Percentiles rank a stretch among this genome's conserved stretches.
These are phyloP conservation scores for Dactylorhiza incarnata DNA, from an alignment of 106 monocot species.

Conservation along the genomic window DNA sequence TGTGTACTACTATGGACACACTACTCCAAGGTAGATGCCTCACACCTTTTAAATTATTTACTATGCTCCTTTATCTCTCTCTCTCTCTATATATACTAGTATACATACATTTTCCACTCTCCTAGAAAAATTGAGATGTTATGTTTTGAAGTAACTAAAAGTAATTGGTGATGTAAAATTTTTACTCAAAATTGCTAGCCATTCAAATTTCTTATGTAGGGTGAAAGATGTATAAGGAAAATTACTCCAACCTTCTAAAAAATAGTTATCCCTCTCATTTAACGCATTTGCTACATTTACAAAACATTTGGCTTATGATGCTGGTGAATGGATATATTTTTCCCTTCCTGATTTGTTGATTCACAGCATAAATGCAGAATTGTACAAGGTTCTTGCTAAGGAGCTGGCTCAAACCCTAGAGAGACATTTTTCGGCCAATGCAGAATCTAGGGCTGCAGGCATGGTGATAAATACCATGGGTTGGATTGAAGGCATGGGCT, in stretches of 20 bases:
- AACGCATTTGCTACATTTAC: no score
- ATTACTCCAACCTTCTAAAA: no score
- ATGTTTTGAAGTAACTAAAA: no score
- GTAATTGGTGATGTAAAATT: no score
- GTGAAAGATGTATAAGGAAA: no score
- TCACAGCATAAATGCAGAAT: constrained; percentile 75
- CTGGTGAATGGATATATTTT: background rate
- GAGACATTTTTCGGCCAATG: constrained; percentile 76
- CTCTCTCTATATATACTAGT: background rate
- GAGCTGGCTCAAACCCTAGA: constrained; percentile 86
- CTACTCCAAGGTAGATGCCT: constrained; percentile 60
- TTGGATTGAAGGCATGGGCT: constrained; percentile 97
- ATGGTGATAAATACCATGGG: constrained; percentile 99
- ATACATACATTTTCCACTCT: background rate
- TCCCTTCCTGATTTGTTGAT: constrained; percentile 4
- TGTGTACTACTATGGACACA: constrained; percentile 84
- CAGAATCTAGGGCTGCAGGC: constrained; percentile 93
- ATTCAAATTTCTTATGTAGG: no score
- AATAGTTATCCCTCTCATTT: no score
- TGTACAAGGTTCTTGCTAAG: constrained; percentile 84
- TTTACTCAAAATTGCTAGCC: no score
- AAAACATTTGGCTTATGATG: background rate
- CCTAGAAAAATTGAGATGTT: no score
- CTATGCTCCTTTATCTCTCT: background rate
- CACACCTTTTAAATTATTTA: background rate